Evolutionary conservation across 1,139 yeast genomes (phyloP), one percentile per base, ranked within the genome.

Genomic region (Zygoascus sp.): DNA sequence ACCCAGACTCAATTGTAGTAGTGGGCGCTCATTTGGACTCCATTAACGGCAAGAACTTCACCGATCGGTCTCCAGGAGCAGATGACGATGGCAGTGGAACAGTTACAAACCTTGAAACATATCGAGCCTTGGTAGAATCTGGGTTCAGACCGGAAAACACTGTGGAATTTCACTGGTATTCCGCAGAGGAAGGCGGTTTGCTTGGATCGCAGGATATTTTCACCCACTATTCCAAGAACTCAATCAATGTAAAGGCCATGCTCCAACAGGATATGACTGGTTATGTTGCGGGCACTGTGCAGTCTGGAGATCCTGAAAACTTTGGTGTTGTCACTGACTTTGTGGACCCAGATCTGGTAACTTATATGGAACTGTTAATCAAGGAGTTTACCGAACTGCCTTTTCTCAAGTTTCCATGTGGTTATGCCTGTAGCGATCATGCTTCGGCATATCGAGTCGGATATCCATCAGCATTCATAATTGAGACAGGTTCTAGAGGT

Each of bases 241-340:
- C 72, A 35, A 73, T 70, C 50, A 71, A 74, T 16, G 90, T 90
- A 17, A 75, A 81, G 30, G 90, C 90, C 3, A 83, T 89, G 88
- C 72, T 90, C 45, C 97, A 90, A 65, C 96, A 88, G 63, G 97
- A 90, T 62, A 90, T 90, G 97, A 87, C 97, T 1, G 97, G 97
- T 0, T 89, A 75, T 60, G 77, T 83, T 7, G 75, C 76, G 41
- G 77, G 74, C 42, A 68, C 82, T 19, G 59, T 72, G 21, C 80
- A 77, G 43, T 70, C 69, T 35, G 83, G 82, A 3, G 62, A 70
- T 13, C 78, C 76, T 44, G 90, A 83, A 50, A 87, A 83, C 60
- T 75, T 89, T 58, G 96, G 96, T 10, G 73, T 90, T 43, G 79
- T 89, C 51, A 76, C 79, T 1, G 97, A 90, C 68, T 81, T 79